Conservation (phyloP, 306 rosid species). For the Cucurbita pepo region DNA sequence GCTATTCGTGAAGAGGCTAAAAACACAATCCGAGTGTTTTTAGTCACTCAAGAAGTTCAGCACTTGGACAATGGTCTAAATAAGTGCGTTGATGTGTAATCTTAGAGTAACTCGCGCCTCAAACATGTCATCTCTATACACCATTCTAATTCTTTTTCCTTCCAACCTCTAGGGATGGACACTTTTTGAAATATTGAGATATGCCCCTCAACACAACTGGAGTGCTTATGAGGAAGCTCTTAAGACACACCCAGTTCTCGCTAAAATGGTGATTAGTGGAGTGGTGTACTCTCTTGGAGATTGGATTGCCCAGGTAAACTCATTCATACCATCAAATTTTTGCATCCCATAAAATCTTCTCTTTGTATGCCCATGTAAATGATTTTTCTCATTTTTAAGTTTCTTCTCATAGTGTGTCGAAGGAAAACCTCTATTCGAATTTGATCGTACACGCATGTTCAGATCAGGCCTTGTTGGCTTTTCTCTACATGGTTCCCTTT, state of each 20-base stretch:
- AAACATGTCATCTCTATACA: background rate
- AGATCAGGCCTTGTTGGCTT: slow-evolving; percentile 94
- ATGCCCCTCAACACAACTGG: slow-evolving; percentile 95
- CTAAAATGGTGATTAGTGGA: slow-evolving; percentile 96
- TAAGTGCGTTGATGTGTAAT: background rate
- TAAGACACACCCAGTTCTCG: slow-evolving; percentile 79
- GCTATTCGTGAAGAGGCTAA: too few relatives aligned
- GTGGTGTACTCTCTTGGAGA: slow-evolving; percentile 88
- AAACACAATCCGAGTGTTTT: background rate
- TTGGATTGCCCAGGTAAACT: slow-evolving; percentile 85
- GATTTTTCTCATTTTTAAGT: background rate
- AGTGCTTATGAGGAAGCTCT: slow-evolving; percentile 93
- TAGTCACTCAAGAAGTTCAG: background rate
- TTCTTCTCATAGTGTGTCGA: slow-evolving; percentile 63
- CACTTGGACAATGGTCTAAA: background rate
- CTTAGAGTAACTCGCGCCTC: background rate
- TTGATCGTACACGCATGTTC: slow-evolving; percentile 76
- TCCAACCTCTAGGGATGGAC: slow-evolving; percentile 69
- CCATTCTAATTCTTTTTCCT: background rate
- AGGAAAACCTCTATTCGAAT: slow-evolving; percentile 89
- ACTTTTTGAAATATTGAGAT: slow-evolving; percentile 68
- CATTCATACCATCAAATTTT: background rate
- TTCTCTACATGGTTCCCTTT: slow-evolving; percentile 93
- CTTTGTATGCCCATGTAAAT: background rate
- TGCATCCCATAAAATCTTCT: background rate